A percentile compares a stretch with the other conserved stretches of the same genome.
phyloP scores from a whole-genome alignment of 192 early-diverging fungal species.

The Linnemannia elongata region DNA sequence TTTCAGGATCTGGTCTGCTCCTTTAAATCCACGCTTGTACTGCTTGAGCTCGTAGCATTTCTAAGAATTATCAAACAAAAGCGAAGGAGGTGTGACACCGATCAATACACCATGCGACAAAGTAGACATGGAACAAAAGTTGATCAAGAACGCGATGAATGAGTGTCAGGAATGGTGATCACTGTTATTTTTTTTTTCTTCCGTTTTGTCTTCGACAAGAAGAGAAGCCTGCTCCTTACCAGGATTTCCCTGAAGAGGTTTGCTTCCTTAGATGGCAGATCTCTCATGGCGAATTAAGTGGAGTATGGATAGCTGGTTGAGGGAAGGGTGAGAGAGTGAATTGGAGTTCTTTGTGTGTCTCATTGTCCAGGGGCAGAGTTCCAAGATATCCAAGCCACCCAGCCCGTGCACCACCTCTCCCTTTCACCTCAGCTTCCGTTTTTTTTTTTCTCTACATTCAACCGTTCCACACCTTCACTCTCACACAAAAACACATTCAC shows the following conservation, averaged over 20 bases:
- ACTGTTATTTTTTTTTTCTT: no score
- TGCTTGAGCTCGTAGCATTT: constrained; percentile 95
- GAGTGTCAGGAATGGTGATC: not conserved
- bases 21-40: constrained; percentile 94
- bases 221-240: constrained; percentile 54
- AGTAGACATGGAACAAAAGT: not conserved
- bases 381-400: not conserved
- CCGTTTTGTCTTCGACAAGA: no score
- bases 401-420: not conserved
- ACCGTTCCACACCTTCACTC: not conserved
- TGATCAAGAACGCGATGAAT: constrained; percentile 25
- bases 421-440: not conserved
- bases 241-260: constrained; percentile 78
- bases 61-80: constrained; percentile 34
- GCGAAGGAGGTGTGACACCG: not conserved
- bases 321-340: no score
- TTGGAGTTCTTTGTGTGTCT: not conserved
- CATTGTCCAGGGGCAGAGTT: not conserved
- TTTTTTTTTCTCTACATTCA: not conserved
- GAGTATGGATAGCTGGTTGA: no score
- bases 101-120: not conserved
- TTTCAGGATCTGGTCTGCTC: constrained; percentile 91
- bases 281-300: constrained; percentile 47
- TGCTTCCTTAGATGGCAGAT: constrained; percentile 79
- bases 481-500: not conserved